Evolutionary conservation across 495 filamentous ascomycete species (phyloP).

Genomic region (Sphaerosporella brunnea): DNA sequence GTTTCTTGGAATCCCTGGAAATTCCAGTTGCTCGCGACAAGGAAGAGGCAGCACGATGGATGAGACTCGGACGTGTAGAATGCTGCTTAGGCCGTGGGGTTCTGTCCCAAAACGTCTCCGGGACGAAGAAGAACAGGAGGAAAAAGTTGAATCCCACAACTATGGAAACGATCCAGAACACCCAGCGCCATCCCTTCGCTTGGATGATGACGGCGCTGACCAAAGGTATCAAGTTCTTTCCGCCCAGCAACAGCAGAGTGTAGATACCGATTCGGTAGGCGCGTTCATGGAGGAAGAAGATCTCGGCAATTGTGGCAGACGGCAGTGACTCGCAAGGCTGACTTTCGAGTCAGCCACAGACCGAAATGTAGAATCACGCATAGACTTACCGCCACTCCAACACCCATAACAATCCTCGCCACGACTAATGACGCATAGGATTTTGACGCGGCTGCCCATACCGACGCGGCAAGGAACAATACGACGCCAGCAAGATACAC

Average conservation of each 20-base stretch:
- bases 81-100: constrained; percentile 45
- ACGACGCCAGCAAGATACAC: constrained; percentile 69
- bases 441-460: constrained; percentile 77
- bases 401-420: constrained; percentile 70
- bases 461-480: constrained; percentile 53
- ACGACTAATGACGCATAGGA: constrained; percentile 65
- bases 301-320: constrained; percentile 87
- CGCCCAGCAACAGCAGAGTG: constrained; percentile 70
- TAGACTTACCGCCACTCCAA: constrained; percentile 40
- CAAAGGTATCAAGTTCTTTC: constrained; percentile 82
- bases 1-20: not conserved
- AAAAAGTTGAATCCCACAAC: constrained; percentile 56
- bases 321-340: constrained; percentile 79
- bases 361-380: no score
- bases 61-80: constrained; percentile 31
- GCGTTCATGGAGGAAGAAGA: constrained; percentile 88
- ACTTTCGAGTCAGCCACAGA: no score
- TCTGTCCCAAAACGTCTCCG: constrained; percentile 93
- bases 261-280: constrained; percentile 95
- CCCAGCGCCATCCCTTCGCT: constrained; percentile 71
- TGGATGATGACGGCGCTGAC: constrained; percentile 77
- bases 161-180: constrained; percentile 81
- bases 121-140: constrained; percentile 76
- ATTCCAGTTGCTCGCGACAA: constrained; percentile 4
- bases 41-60: constrained; percentile 19